These are phyloP conservation scores for Paecilomyces formosus DNA, from an alignment of 2,329 filamentous ascomycete species.

Conservation along the genomic window DNA sequence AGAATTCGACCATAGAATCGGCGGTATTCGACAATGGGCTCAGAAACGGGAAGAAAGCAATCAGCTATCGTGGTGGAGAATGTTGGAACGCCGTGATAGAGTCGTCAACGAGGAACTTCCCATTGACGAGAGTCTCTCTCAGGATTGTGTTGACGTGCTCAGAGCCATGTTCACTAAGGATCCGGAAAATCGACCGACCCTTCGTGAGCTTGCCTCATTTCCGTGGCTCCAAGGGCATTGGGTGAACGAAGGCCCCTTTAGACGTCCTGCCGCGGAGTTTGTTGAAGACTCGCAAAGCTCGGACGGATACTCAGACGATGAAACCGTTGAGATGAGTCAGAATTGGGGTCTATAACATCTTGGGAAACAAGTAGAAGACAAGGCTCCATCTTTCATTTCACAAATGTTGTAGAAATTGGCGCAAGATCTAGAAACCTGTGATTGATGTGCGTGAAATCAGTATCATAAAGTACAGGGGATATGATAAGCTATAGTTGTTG, in stretches of 20 bases:
- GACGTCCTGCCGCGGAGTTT: background rate
- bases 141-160: constrained; percentile 24
- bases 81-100: constrained; percentile 10
- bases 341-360: background rate
- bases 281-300: background rate
- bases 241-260: constrained; percentile 5
- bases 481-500: background rate
- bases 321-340: background rate
- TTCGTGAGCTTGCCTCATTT: constrained; percentile 15
- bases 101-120: constrained; percentile 19
- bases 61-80: background rate
- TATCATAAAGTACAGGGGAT: background rate
- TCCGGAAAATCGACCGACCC: constrained; percentile 12
- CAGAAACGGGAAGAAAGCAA: background rate
- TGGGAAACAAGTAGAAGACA: background rate
- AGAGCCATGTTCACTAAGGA: constrained; percentile 16
- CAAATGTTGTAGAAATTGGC: too few species aligned
- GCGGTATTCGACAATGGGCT: constrained; percentile 1
- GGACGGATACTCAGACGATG: background rate
- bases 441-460: background rate
- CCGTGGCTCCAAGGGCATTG: constrained; percentile 20
- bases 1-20: constrained; percentile 4
- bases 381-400: too few species aligned
- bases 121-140: constrained; percentile 18
- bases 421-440: background rate